Evolutionary conservation across 768 basidiomycete genomes (phyloP).

Genomic region (Lepiota venenata): DNA sequence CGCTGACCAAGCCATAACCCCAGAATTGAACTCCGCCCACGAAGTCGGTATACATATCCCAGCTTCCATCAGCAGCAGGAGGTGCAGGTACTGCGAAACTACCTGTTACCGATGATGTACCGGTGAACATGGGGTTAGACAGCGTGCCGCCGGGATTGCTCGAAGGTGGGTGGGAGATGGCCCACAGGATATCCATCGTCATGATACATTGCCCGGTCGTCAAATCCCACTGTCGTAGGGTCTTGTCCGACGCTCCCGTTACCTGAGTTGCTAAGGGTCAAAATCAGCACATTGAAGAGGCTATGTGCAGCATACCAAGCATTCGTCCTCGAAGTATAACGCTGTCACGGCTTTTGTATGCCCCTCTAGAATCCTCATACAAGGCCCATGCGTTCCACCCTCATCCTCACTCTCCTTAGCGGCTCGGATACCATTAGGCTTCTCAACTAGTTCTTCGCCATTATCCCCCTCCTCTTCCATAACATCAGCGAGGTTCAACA

Average conservation of each 20-base stretch:
- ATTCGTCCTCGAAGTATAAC: conserved; percentile 93
- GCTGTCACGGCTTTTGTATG: conserved; percentile 92
- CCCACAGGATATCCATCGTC: conserved; percentile 99
- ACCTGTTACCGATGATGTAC: conserved; percentile 52
- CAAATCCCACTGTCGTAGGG: conserved; percentile 97
- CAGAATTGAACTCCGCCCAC: conserved; percentile 98
- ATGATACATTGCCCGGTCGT: conserved; percentile 96
- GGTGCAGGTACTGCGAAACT: conserved; percentile 82
- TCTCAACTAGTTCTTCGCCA: conserved; percentile 35
- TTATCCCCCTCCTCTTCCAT: conserved; percentile 62
- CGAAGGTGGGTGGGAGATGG: conserved; percentile 84
- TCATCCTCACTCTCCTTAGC: conserved; percentile 27
- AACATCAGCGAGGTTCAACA: conserved; percentile 59
- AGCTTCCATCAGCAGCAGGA: conserved; percentile 84
- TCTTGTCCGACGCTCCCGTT: conserved; percentile 97
- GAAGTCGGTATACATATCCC: conserved; percentile 96
- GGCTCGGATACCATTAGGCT: conserved; percentile 37
- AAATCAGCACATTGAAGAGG: not conserved
- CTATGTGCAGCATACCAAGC: conserved; percentile 55
- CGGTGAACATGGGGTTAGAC: conserved; percentile 46
- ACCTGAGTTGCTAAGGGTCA: conserved; percentile 50
- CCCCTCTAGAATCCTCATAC: conserved; percentile 77
- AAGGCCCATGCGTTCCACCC: conserved; percentile 51
- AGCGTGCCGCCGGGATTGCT: conserved; percentile 35
- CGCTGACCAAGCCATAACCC: conserved; percentile 97